phyloP scores from a whole-genome alignment of 495 filamentous ascomycete genomes.

The Daldinia concentrica region DNA sequence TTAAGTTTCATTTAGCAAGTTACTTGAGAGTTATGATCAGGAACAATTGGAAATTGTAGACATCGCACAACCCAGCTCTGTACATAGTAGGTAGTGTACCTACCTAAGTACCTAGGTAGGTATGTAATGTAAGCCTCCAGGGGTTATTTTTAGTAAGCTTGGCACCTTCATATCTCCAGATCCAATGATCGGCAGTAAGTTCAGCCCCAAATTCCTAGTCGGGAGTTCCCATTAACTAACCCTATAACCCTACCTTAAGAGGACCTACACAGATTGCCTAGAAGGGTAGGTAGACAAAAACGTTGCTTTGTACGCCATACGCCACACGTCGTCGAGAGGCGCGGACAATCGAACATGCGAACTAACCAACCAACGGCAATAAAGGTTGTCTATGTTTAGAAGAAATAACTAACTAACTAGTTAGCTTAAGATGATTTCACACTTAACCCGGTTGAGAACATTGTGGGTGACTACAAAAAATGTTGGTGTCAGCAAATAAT shows the following conservation, averaged over 20 bases:
- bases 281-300: not conserved
- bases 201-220: not conserved
- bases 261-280: not conserved
- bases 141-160: not conserved
- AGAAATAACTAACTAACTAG: too few species aligned
- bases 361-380: not conserved
- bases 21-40: too few species aligned
- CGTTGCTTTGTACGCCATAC: not conserved
- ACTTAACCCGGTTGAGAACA: not conserved
- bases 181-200: not conserved
- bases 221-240: not conserved
- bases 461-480: not conserved
- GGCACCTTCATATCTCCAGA: not conserved
- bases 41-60: too few species aligned
- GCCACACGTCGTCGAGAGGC: not conserved
- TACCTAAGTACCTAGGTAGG: too few species aligned
- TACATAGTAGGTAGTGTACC: too few species aligned
- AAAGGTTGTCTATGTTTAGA: not conserved
- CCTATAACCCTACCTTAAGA: too few species aligned
- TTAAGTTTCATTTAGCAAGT: not conserved
- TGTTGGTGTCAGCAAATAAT: not conserved
- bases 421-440: not conserved
- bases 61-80: too few species aligned
- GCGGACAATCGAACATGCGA: not conserved
- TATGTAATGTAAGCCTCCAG: not conserved